phyloP scores from a whole-genome alignment of 768 basidiomycete genomes.

The Dentipellis fragilis region DNA sequence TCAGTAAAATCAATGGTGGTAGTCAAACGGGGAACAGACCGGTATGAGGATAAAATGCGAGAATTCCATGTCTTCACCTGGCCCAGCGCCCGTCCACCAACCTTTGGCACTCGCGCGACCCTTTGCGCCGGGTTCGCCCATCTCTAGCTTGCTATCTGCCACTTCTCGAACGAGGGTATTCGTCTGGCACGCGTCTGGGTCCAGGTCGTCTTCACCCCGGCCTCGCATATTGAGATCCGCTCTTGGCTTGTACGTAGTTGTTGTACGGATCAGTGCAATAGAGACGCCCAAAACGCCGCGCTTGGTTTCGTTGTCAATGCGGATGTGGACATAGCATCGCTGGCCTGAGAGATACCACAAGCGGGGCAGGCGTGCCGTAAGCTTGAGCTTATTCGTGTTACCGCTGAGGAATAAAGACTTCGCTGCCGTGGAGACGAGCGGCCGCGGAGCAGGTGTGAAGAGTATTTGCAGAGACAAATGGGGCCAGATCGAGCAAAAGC shows the following conservation, averaged over 20 bases:
- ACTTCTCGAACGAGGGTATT: conserved; percentile 53
- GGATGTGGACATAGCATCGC: conserved; percentile 55
- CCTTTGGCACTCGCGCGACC: conserved; percentile 75
- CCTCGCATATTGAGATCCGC: conserved; percentile 25
- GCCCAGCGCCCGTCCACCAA: conserved; percentile 79
- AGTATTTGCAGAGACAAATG: conserved; percentile 50
- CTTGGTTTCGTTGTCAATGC: conserved; percentile 56
- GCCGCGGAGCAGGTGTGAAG: conserved; percentile 50
- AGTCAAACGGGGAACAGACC: conserved; percentile 33
- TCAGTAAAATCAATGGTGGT: not conserved
- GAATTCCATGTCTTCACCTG: conserved; percentile 53
- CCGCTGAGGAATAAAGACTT: conserved; percentile 55
- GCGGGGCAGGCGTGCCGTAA: conserved; percentile 63
- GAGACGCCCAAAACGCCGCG: conserved; percentile 57
- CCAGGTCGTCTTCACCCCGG: conserved; percentile 18
- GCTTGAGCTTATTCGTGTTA: conserved; percentile 33
- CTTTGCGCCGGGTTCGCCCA: conserved; percentile 49
- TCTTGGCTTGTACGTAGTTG: conserved; percentile 53
- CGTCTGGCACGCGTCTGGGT: conserved; percentile 56
- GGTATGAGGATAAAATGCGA: conserved; percentile 64
- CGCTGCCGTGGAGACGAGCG: conserved; percentile 46
- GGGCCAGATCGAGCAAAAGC: conserved; percentile 73
- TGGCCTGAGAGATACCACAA: conserved; percentile 79
- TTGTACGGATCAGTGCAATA: conserved; percentile 55
- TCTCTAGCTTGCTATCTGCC: conserved; percentile 53